phyloP scores from a whole-genome alignment of 305 asterid species.

The Solanum aculeatissimum region DNA sequence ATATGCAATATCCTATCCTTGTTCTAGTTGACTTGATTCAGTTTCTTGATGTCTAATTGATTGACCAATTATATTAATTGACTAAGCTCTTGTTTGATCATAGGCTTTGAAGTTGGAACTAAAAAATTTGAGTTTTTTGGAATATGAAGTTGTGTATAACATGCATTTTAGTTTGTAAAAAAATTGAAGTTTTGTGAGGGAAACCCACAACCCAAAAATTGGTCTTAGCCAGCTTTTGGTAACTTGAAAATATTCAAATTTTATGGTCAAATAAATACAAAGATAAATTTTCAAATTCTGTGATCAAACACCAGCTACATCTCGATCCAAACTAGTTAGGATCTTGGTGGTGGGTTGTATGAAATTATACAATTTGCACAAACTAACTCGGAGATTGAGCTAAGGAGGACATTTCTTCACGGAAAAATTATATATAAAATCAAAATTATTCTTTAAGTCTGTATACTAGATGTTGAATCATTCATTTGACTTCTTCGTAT shows the following conservation, averaged over 20 bases:
- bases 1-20: not conserved
- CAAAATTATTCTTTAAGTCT: not conserved
- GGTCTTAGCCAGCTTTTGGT: not conserved
- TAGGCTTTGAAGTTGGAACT: not conserved
- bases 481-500: not conserved
- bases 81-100: not conserved
- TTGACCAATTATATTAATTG: not conserved
- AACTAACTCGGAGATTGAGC: not conserved
- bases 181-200: not conserved
- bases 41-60: not conserved
- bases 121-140: not conserved
- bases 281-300: too few species aligned
- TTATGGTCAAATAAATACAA: too few species aligned
- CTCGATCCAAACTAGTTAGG: not conserved
- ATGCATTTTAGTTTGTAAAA: not conserved
- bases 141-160: not conserved
- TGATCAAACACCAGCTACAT: not conserved
- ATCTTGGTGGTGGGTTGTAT: not conserved
- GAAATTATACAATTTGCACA: not conserved
- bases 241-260: not conserved
- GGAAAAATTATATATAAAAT: not conserved
- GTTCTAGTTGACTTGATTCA: not conserved
- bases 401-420: not conserved
- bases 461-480: not conserved
- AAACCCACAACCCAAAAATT: not conserved